Percentiles rank a stretch among this genome's conserved stretches.
Evolutionary conservation across 2,329 filamentous ascomycete species (phyloP).

Genomic region (Sphaerostilbella broomeana): DNA sequence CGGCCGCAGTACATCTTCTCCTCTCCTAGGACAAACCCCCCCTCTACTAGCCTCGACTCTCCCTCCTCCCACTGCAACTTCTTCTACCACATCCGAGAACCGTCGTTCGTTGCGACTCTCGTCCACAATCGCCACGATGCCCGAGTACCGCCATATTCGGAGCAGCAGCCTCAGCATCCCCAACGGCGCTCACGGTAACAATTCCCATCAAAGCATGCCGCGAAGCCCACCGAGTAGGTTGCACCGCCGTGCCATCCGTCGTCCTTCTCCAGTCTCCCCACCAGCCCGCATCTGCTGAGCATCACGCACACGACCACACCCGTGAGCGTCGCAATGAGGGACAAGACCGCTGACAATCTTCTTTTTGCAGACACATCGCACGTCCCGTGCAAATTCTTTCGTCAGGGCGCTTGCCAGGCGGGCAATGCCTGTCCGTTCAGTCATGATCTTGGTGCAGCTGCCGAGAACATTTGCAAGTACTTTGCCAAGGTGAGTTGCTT

Average conservation of each 20-base stretch:
- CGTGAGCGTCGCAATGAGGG: not conserved
- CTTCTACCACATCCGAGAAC: constrained; percentile 8
- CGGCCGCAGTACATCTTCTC: constrained; percentile 14
- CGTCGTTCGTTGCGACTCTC: constrained; percentile 12
- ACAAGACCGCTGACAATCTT: constrained; percentile 11
- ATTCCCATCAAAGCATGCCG: constrained; percentile 31
- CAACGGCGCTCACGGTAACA: constrained; percentile 22
- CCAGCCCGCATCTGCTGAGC: constrained; percentile 2
- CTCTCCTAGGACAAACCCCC: constrained; percentile 8
- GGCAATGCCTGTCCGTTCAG: constrained; percentile 94
- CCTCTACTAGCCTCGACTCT: constrained; percentile 9
- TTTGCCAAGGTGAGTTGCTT: constrained; percentile 76
- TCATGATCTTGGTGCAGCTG: constrained; percentile 78
- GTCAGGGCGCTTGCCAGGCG: constrained; percentile 91
- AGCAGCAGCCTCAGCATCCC: constrained; percentile 51
- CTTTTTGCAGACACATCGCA: constrained; percentile 73
- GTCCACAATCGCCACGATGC: constrained; percentile 28
- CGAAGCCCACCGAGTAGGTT: constrained; percentile 56
- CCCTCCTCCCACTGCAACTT: constrained; percentile 1
- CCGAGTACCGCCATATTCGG: constrained; percentile 51
- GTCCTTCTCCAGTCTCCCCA: constrained; percentile 10
- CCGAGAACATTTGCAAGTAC: constrained; percentile 95
- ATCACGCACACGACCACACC: constrained; percentile 8
- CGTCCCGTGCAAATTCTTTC: constrained; percentile 99
- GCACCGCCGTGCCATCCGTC: constrained; percentile 4